Evolutionary conservation across 2,329 filamentous ascomycete genomes (phyloP).

Genomic region (Lecanicillium sp.): DNA sequence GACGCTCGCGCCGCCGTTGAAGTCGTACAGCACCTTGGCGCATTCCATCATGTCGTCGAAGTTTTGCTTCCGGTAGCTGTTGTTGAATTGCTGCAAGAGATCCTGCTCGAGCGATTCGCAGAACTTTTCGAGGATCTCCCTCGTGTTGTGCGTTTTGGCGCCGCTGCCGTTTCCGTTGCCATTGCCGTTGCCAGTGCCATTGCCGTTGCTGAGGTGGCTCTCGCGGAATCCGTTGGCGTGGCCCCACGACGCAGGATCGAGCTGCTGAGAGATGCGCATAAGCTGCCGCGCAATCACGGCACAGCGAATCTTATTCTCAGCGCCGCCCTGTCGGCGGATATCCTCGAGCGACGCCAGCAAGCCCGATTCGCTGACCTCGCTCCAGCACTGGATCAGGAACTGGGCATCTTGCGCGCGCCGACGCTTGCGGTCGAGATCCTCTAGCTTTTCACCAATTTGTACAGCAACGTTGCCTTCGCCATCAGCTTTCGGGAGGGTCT

Average conservation of each 20-base stretch:
- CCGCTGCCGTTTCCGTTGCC: constrained; percentile 27
- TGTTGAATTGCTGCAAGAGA: constrained; percentile 90
- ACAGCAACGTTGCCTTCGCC: constrained; percentile 83
- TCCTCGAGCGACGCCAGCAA: constrained; percentile 84
- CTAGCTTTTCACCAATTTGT: constrained; percentile 86
- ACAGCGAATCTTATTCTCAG: constrained; percentile 89
- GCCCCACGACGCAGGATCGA: constrained; percentile 75
- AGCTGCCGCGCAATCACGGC: constrained; percentile 91
- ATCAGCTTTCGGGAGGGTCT: constrained; percentile 33
- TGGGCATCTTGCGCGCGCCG: constrained; percentile 86
- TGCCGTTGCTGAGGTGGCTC: constrained; percentile 27
- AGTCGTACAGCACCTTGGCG: constrained; percentile 87
- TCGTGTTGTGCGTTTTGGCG: constrained; percentile 57
- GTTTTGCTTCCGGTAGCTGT: constrained; percentile 90
- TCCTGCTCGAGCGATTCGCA: constrained; percentile 94
- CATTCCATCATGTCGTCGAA: constrained; percentile 98
- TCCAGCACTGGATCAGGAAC: constrained; percentile 95
- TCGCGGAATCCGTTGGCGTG: constrained; percentile 45
- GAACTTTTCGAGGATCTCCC: constrained; percentile 93
- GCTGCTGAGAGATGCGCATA: constrained; percentile 85
- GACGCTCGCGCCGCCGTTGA: constrained; percentile 91
- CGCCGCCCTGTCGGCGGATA: constrained; percentile 74
- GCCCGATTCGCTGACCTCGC: constrained; percentile 86
- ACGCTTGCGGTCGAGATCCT: constrained; percentile 89
- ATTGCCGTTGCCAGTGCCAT: constrained; percentile 39